A percentile compares a stretch with the other conserved stretches of the same genome.
phyloP scores from a whole-genome alignment of 352 stramenopile species.

The Phytophthora rubi region DNA sequence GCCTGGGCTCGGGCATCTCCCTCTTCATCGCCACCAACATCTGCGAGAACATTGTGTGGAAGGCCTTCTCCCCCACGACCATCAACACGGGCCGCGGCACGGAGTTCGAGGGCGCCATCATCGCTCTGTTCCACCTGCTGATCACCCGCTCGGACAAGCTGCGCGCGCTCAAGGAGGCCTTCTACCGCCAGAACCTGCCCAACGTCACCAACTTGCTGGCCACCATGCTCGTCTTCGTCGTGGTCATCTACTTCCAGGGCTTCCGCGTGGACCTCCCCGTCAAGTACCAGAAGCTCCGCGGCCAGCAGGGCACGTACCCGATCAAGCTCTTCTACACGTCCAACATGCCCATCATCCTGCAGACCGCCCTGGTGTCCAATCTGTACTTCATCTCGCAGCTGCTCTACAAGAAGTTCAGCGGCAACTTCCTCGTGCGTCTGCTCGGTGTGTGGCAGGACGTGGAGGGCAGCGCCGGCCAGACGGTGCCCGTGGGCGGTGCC shows the following conservation, averaged over 20 bases:
- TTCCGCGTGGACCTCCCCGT: slow-evolving; percentile 93
- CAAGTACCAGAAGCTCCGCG: slow-evolving; percentile 99
- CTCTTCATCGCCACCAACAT: slow-evolving; percentile 99
- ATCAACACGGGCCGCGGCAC: slow-evolving; percentile 99
- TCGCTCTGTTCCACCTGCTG: slow-evolving; percentile 99
- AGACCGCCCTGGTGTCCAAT: slow-evolving; percentile 99
- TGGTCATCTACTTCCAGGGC: slow-evolving; percentile 99
- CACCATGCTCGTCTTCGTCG: slow-evolving; percentile 99
- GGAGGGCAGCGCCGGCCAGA: slow-evolving; percentile 93
- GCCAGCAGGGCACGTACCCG: slow-evolving; percentile 98
- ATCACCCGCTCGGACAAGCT: slow-evolving; percentile 99
- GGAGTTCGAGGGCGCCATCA: slow-evolving; percentile 99
- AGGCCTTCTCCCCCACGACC: slow-evolving; percentile 99
- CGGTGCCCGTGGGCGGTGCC: slow-evolving; percentile 96
- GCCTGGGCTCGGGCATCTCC: slow-evolving; percentile 98
- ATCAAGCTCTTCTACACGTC: slow-evolving; percentile 99
- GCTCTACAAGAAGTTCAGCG: slow-evolving; percentile 98
- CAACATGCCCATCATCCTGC: slow-evolving; percentile 99
- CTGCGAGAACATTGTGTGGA: slow-evolving; percentile 99
- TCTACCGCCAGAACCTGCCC: slow-evolving; percentile 99
- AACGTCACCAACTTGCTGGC: slow-evolving; percentile 99
- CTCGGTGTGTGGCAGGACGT: slow-evolving; percentile 98
- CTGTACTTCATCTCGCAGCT: slow-evolving; percentile 99
- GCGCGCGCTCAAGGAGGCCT: slow-evolving; percentile 96
- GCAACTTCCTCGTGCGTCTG: slow-evolving; percentile 98